phyloP scores from a whole-genome alignment of 1,284 basidiomycete genomes.

The Phellinidium pouzarii region DNA sequence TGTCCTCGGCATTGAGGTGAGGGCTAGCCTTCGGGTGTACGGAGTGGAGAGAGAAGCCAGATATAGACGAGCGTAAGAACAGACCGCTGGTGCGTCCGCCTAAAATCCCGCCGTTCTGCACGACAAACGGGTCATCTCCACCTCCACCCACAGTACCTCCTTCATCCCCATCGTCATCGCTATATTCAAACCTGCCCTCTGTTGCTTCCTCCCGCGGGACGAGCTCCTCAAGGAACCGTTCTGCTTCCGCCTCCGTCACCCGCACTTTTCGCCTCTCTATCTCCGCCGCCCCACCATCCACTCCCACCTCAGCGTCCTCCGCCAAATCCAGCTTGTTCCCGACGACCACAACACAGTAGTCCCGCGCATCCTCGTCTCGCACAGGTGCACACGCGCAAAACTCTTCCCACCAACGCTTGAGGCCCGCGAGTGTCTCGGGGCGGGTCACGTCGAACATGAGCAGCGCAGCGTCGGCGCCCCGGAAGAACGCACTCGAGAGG shows the following conservation, averaged over 20 bases:
- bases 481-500: slow-evolving; percentile 73
- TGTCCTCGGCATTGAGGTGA: neutral
- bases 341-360: slow-evolving; percentile 69
- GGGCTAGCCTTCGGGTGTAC: neutral
- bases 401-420: slow-evolving; percentile 72
- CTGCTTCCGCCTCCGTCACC: slow-evolving; percentile 34
- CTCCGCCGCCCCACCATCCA: neutral
- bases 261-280: slow-evolving; percentile 8
- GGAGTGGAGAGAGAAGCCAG: slow-evolving; percentile 13
- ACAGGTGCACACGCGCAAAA: slow-evolving; percentile 63
- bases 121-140: slow-evolving; percentile 1
- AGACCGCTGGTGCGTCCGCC: neutral
- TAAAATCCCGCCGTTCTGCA: too few relatives aligned
- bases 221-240: slow-evolving; percentile 47
- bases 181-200: too few relatives aligned
- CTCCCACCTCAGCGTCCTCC: slow-evolving; percentile 17
- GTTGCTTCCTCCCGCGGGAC: slow-evolving; percentile 33
- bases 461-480: slow-evolving; percentile 75
- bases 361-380: slow-evolving; percentile 50
- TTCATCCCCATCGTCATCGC: neutral
- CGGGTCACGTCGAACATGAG: slow-evolving; percentile 73
- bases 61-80: slow-evolving; percentile 8
- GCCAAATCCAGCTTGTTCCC: slow-evolving; percentile 73
- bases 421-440: slow-evolving; percentile 47
- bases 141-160: neutral